These are phyloP conservation scores for Debaryomyces sp. DNA, from an alignment of 1,139 yeast species.

Conservation along the genomic window DNA sequence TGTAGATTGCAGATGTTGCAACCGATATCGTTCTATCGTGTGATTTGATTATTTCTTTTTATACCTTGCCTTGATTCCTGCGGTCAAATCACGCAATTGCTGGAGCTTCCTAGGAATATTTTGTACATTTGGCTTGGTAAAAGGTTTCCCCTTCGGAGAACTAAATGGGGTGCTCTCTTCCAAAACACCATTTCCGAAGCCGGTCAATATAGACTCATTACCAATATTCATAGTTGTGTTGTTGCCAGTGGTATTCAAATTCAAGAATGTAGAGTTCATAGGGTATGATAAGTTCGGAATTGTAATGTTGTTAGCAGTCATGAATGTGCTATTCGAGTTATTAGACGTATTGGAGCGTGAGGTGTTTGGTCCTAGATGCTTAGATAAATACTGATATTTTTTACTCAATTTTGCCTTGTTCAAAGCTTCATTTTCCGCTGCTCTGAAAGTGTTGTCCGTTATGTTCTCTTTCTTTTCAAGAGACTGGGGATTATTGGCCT, in stretches of 20 bases:
- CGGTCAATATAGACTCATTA: conserved; percentile 28
- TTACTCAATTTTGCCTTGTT: conserved; percentile 34
- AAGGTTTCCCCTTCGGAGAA: conserved; percentile 27
- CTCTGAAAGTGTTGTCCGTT: conserved; percentile 4
- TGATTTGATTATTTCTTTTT: conserved; percentile 12
- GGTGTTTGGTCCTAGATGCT: conserved; percentile 27
- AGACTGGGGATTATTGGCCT: conserved; percentile 4
- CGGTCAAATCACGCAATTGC: conserved; percentile 40
- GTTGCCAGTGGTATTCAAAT: conserved; percentile 25
- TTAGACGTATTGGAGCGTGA: conserved; percentile 10
- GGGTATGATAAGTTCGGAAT: conserved; percentile 11
- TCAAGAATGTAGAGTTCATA: conserved; percentile 20
- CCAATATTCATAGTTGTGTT: conserved; percentile 24
- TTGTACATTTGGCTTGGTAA: conserved; percentile 18
- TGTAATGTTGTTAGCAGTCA: conserved; percentile 10
- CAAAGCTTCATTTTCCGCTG: conserved; percentile 15
- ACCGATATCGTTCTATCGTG: background rate
- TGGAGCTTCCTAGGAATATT: conserved; percentile 30
- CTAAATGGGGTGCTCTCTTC: conserved; percentile 45
- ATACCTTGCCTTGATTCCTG: conserved; percentile 36
- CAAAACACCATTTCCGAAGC: conserved; percentile 43
- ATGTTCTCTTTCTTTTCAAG: conserved; percentile 10
- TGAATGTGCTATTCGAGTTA: conserved; percentile 12
- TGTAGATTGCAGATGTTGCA: background rate
- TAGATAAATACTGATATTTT: conserved; percentile 37